Evolutionary conservation across 1,284 basidiomycete genomes (phyloP).

Genomic region (Amylostereum areolatum): DNA sequence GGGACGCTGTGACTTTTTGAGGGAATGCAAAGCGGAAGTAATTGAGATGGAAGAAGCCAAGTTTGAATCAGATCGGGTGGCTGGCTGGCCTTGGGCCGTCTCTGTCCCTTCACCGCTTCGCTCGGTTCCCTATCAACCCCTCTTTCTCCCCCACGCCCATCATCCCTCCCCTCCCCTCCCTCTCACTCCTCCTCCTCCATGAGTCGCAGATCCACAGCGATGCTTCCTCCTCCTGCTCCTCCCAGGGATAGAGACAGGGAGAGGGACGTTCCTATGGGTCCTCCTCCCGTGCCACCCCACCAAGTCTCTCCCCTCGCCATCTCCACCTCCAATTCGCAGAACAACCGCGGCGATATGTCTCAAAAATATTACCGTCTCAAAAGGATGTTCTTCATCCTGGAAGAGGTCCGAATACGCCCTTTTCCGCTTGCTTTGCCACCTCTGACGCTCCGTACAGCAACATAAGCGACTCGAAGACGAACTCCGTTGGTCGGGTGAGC

Average conservation of each 20-base stretch:
- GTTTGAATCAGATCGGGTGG: no score
- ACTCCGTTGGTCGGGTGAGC: constrained; percentile 48
- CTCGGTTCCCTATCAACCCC: no score
- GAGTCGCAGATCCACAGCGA: background rate
- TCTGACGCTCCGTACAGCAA: constrained; percentile 34
- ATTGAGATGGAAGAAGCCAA: no score
- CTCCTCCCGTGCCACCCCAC: constrained; percentile 35
- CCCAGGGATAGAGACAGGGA: no score
- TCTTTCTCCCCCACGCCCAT: no score
- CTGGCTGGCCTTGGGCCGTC: no score
- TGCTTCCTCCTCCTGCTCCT: no score
- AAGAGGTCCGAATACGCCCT: constrained; percentile 43
- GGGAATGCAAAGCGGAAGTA: no score
- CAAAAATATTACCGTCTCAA: constrained; percentile 63
- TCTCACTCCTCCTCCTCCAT: background rate
- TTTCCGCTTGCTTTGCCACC: constrained; percentile 14
- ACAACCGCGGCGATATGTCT: constrained; percentile 36
- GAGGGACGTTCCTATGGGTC: no score
- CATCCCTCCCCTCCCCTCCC: background rate
- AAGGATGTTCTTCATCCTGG: constrained; percentile 56
- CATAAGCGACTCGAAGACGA: constrained; percentile 49
- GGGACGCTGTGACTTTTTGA: no score
- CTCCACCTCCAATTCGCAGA: constrained; percentile 23
- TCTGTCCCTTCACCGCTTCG: no score
- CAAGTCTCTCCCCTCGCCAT: constrained; percentile 18